Evolutionary conservation across 495 filamentous ascomycete genomes (phyloP), one percentile per base, ranked within the genome.

Genomic region (Rhypophila decipiens): DNA sequence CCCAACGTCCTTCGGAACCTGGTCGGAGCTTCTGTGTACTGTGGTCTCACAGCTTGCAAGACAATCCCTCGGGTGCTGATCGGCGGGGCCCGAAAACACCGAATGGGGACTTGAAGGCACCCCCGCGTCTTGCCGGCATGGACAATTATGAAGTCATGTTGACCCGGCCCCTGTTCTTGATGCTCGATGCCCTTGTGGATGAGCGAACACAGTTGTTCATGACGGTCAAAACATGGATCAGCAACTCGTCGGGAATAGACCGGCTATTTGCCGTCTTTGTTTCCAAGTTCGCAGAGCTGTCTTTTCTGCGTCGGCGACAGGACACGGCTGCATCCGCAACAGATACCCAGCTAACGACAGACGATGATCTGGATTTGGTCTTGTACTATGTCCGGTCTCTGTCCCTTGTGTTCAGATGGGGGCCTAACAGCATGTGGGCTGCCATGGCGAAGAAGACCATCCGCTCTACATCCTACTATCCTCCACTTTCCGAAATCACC

Each of bases 141-240:
- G 71, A 72, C 22, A 62, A 75, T 33, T 84, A 78, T 51, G 74
- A 85, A 47, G 73, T 84, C 3, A 81, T 96, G 70, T 74, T 97
- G 37, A 84, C 86, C 5, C 78, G 89, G 15, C 91, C 91, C 1
- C 61, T 96, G 24, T 84, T 96, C 46, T 68, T 95, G 24, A 75
- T 94, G 49, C 72, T 97, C 27, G 91, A 97, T 61, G 76, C 85
- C 10, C 71, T 96, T 0, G 64, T 74, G 18, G 85, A 91, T 43
- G 85, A 85, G 53, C 77, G 78, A 20, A 82, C 79, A 10, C 87
- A 90, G 56, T 60, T 86, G 24, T 88, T 81, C 29, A 80, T 86
- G 60, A 84, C 84, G 44, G 80, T 87, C 18, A 80, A 85, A 50
- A 80, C 77, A 34, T 98, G 93, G 93, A 69, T 98, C 7, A 83